These are phyloP conservation scores for Rhynchosporium graminicola DNA, from an alignment of 2,329 filamentous ascomycete species.

Conservation along the genomic window DNA sequence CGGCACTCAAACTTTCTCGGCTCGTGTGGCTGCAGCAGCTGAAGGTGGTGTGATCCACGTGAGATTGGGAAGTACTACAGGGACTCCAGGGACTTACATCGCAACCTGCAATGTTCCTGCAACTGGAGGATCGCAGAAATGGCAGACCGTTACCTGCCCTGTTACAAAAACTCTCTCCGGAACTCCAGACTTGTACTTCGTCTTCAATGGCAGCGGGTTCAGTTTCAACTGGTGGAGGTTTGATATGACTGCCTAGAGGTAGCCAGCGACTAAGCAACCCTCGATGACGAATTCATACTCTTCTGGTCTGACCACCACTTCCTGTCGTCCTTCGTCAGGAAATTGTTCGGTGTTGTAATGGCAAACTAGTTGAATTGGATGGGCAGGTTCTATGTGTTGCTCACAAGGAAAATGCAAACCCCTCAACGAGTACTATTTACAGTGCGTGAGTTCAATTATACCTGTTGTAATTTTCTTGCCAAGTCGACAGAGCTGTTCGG, in stretches of 20 bases:
- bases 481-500: too few species aligned
- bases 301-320: background rate
- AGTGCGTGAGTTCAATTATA: background rate
- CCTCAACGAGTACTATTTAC: background rate
- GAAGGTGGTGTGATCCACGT: background rate
- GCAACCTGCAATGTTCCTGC: background rate
- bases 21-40: background rate
- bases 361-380: background rate
- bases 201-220: background rate
- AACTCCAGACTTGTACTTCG: background rate
- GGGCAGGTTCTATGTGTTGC: background rate
- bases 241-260: background rate
- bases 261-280: background rate
- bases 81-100: background rate
- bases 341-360: background rate
- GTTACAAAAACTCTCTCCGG: background rate
- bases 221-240: background rate
- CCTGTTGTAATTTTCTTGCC: too few species aligned
- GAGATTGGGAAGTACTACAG: background rate
- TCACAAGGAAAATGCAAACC: background rate
- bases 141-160: background rate
- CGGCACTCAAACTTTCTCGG: background rate
- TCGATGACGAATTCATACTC: background rate
- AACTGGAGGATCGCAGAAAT: background rate
- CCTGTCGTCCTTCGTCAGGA: background rate